Evolutionary conservation across 345 rosid genomes (phyloP), one percentile per base, ranked within the genome.

Genomic region (Eutrema yunnanense): DNA sequence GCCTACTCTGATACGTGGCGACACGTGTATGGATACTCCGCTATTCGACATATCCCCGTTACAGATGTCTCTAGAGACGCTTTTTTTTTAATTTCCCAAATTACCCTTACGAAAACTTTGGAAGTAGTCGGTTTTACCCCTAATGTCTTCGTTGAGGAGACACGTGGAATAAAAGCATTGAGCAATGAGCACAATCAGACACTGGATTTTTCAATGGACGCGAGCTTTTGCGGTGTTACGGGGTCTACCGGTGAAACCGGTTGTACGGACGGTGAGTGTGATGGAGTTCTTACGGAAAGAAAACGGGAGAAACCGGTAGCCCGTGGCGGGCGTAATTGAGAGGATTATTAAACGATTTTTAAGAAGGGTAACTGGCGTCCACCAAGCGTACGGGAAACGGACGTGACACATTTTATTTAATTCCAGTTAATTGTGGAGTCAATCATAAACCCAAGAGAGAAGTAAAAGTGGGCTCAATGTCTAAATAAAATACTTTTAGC

Each of bases 381-480:
- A 74, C 89, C 86, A 82, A 42, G 67, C 51, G 84, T 71, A 65
- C 73, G 66, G 61, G 56, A 70, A 71, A 44, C 90, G 90, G 90
- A 89, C 79, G 73, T 53, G 83, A 82, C 38, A 62, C n/a, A 44
- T 56, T n/a, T 29, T 38, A 72, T 74, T 86, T 55, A 73, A 81
- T 67, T 83, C 78, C 38, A 70, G 81, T 83, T 80, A 78, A 83
- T 65, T 79, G 53, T 54, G 36, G 47, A 65, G 84, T 83, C 85
- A 82, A 86, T 89, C 84, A 78, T 78, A 46, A 54, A 11, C 54
- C 50, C 50, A 16, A 30, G 19, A 34, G 49, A 33, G 32, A 76
- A 16, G 22, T 56, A 52, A 69, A 58, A 76, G 70, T 73, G 61
- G 65, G 78, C 36, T 54, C 57, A 79, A 77, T 65, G 43, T 2